These are phyloP conservation scores for Tuber calosporum DNA, from an alignment of 495 filamentous ascomycete genomes.

Conservation along the genomic window DNA sequence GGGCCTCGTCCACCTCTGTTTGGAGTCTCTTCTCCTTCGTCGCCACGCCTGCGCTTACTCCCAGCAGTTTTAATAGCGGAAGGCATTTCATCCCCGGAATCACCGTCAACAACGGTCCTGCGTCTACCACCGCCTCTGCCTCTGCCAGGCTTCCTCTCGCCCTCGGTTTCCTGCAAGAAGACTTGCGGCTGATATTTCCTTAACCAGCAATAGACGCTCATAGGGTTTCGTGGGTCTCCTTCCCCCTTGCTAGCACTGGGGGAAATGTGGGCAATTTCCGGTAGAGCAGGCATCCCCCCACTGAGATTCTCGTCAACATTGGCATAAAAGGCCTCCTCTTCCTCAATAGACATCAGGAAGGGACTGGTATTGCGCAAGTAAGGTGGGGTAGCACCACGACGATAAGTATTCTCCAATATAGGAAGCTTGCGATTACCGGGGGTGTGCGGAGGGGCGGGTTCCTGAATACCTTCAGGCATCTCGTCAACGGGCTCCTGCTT, in stretches of 20 bases:
- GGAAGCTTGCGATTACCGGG: slow-evolving; percentile 23
- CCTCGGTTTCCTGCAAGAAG: slow-evolving; percentile 74
- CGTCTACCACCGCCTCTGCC: slow-evolving; percentile 45
- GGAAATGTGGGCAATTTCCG: slow-evolving; percentile 42
- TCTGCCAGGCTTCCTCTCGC: slow-evolving; percentile 53
- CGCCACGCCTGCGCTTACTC: slow-evolving; percentile 14
- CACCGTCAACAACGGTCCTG: slow-evolving; percentile 28
- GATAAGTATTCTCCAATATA: slow-evolving; percentile 26
- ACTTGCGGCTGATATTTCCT: slow-evolving; percentile 72
- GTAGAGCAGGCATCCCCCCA: slow-evolving; percentile 46
- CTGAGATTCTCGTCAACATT: slow-evolving; percentile 61
- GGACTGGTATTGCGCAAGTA: slow-evolving; percentile 37
- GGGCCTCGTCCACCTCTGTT: slow-evolving; percentile 25
- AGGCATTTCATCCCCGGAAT: slow-evolving; percentile 35
- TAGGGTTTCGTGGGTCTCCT: slow-evolving; percentile 64
- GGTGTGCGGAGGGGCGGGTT: slow-evolving; percentile 17
- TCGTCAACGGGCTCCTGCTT: slow-evolving; percentile 33
- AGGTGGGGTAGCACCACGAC: slow-evolving; percentile 34
- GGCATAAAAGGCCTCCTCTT: slow-evolving; percentile 72
- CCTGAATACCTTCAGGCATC: slow-evolving; percentile 16
- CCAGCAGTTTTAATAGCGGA: slow-evolving; percentile 4
- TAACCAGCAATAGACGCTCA: slow-evolving; percentile 86
- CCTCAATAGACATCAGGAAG: slow-evolving; percentile 56
- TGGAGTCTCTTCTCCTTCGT: slow-evolving; percentile 22
- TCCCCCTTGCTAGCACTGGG: slow-evolving; percentile 45